A percentile compares a stretch with the other conserved stretches of the same genome.
phyloP scores from a whole-genome alignment of 345 rosid genomes.

The Microthlaspi erraticum region DNA sequence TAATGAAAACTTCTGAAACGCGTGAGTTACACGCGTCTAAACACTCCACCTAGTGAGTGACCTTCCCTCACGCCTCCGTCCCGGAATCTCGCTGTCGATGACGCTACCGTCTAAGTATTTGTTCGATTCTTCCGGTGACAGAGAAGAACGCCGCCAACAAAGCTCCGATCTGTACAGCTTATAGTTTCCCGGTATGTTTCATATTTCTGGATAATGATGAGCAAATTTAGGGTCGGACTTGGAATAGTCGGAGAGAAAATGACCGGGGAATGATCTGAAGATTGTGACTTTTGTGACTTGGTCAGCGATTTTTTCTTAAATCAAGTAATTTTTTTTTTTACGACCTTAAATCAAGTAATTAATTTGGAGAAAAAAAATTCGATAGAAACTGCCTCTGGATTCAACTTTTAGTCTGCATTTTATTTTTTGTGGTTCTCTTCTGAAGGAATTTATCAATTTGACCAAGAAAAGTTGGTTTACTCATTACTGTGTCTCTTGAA shows the following conservation, averaged over 20 bases:
- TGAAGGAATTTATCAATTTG: no score
- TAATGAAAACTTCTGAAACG: no score
- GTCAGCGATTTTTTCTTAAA: neutral
- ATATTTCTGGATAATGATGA: neutral
- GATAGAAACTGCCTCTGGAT: neutral
- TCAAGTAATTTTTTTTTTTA: neutral
- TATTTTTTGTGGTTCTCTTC: neutral
- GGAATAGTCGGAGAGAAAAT: neutral
- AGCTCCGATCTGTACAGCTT: no score
- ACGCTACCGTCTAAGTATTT: no score
- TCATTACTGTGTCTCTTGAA: constrained; percentile 3
- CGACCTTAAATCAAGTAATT: no score
- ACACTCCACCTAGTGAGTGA: neutral
- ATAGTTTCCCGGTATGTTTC: constrained; percentile 1
- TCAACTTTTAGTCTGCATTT: neutral
- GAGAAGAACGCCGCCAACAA: no score
- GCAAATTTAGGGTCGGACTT: neutral
- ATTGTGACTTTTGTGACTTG: constrained; percentile 19
- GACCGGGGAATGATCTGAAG: no score
- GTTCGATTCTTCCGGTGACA: no score
- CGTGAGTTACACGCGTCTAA: neutral
- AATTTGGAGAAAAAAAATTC: neutral
- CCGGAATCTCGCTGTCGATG: no score
- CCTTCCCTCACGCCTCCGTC: neutral
- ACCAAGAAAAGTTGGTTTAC: constrained; percentile 11